phyloP scores from a whole-genome alignment of 345 rosid genomes.

The Salix exigua region DNA sequence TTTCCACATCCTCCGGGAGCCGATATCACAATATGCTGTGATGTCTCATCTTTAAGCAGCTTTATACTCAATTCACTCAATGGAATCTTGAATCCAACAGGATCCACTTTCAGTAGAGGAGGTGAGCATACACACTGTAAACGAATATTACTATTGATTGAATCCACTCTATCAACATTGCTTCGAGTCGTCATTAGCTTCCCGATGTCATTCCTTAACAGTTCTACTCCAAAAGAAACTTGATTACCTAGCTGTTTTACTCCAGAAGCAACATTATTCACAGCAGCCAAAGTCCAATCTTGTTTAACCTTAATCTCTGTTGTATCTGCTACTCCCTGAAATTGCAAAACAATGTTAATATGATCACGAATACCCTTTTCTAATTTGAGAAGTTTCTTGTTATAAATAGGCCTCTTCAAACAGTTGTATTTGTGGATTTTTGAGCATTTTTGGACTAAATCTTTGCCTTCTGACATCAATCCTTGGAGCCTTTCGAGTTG shows the following conservation, averaged over 20 bases:
- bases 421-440: background rate
- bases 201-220: background rate
- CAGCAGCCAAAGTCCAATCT: too few relatives aligned
- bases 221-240: background rate
- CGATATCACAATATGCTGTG: slow-evolving; percentile 13
- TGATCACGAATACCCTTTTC: background rate
- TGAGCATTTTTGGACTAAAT: slow-evolving; percentile 1
- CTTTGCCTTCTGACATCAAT: background rate
- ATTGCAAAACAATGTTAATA: background rate
- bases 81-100: slow-evolving; percentile 26
- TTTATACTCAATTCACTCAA: slow-evolving; percentile 16
- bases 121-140: slow-evolving; percentile 12
- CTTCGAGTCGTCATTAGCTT: background rate
- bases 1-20: slow-evolving; percentile 33
- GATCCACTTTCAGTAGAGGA: slow-evolving; percentile 15
- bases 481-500: background rate
- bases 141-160: background rate
- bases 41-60: slow-evolving; percentile 7
- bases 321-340: background rate
- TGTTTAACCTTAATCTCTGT: slow-evolving; percentile 9
- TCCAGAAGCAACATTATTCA: too few relatives aligned
- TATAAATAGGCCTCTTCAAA: slow-evolving; percentile 1
- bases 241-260: background rate
- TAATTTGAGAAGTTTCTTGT: slow-evolving; percentile 15
- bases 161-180: background rate